Evolutionary conservation across 2,329 filamentous ascomycete genomes (phyloP).

Genomic region (Aspergillus flavus): DNA sequence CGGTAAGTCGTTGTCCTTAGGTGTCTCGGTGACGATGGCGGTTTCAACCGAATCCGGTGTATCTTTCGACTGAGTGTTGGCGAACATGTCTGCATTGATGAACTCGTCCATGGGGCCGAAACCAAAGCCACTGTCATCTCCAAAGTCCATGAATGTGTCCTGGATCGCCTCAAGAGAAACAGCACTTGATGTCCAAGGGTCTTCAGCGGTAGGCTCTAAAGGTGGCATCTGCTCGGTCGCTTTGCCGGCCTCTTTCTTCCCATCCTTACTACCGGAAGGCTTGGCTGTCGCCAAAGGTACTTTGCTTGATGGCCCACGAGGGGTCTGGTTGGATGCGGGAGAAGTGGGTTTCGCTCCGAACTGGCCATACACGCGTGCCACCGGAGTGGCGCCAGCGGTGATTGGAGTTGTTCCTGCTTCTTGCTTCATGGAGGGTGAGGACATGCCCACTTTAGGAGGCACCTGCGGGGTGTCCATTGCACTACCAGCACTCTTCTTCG

Average conservation of each 20-base stretch:
- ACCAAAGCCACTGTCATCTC: slow-evolving; percentile 33
- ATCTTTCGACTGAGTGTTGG: slow-evolving; percentile 33
- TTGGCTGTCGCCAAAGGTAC: slow-evolving; percentile 25
- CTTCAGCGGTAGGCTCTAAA: slow-evolving; percentile 24
- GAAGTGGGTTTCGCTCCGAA: slow-evolving; percentile 37
- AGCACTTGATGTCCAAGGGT: slow-evolving; percentile 42
- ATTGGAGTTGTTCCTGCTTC: slow-evolving; percentile 33
- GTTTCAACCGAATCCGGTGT: slow-evolving; percentile 43
- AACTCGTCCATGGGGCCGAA: slow-evolving; percentile 42
- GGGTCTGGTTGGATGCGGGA: slow-evolving; percentile 38
- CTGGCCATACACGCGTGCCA: slow-evolving; percentile 38
- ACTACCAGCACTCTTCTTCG: slow-evolving; percentile 19
- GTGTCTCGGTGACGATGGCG: slow-evolving; percentile 39
- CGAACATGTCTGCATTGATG: slow-evolving; percentile 40
- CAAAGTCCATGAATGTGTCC: slow-evolving; percentile 39
- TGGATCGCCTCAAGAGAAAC: slow-evolving; percentile 42
- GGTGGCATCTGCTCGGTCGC: slow-evolving; percentile 19
- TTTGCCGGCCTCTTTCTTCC: slow-evolving; percentile 30
- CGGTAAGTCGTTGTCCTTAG: slow-evolving; percentile 38
- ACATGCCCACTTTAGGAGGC: slow-evolving; percentile 21
- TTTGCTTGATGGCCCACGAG: slow-evolving; percentile 31
- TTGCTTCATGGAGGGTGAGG: slow-evolving; percentile 30
- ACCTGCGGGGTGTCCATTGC: slow-evolving; percentile 15
- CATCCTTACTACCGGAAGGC: slow-evolving; percentile 26
- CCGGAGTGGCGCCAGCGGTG: slow-evolving; percentile 32